Conservation (phyloP, 1,139 yeast species). For the Hyphopichia khmerensis region DNA sequence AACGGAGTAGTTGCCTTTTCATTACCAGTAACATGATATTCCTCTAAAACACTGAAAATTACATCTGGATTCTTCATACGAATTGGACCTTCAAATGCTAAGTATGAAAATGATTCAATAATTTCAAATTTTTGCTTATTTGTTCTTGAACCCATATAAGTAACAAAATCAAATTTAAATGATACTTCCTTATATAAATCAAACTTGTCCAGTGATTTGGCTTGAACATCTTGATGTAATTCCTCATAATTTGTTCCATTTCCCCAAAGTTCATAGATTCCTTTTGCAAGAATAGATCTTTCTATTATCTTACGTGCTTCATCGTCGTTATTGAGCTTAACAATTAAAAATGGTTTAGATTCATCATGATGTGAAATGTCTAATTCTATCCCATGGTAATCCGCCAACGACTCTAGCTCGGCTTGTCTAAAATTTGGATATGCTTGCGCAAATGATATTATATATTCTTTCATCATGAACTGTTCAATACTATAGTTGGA, state of each 20-base stretch:
- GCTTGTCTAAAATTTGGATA: slow-evolving; percentile 77
- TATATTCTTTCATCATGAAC: slow-evolving; percentile 51
- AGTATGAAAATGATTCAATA: slow-evolving; percentile 70
- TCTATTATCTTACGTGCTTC: slow-evolving; percentile 63
- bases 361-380: slow-evolving; percentile 63
- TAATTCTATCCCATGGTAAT: slow-evolving; percentile 50
- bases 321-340: slow-evolving; percentile 62
- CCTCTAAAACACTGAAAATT: slow-evolving; percentile 70
- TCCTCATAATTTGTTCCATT: slow-evolving; percentile 55
- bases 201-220: slow-evolving; percentile 24
- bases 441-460: slow-evolving; percentile 81
- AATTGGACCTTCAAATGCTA: slow-evolving; percentile 76
- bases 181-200: slow-evolving; percentile 38
- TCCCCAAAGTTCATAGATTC: slow-evolving; percentile 87
- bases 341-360: slow-evolving; percentile 67
- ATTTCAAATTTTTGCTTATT: slow-evolving; percentile 55
- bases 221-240: slow-evolving; percentile 55
- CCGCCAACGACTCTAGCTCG: slow-evolving; percentile 84
- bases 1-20: slow-evolving; percentile 55
- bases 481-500: background rate
- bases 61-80: slow-evolving; percentile 77
- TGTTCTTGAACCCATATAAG: slow-evolving; percentile 68
- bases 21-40: slow-evolving; percentile 54
- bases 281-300: slow-evolving; percentile 69
- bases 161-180: slow-evolving; percentile 80